Conservation (phyloP, 129 eudicot genomes). For the Saussurea involucrata region DNA sequence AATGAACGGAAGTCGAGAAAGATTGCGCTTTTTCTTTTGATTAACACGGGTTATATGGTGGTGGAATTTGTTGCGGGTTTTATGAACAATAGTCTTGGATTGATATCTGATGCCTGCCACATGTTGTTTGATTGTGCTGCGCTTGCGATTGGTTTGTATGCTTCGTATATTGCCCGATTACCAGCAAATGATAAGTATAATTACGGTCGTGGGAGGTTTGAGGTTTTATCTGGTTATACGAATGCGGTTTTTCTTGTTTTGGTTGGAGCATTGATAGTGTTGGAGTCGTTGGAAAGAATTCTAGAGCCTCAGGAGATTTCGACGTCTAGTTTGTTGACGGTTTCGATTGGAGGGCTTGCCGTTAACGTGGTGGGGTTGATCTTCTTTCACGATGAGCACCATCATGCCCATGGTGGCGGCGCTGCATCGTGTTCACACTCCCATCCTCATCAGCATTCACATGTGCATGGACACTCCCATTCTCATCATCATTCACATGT, state of each 20-base stretch:
- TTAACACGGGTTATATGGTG: conserved; percentile 87
- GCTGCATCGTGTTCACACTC: conserved; percentile 62
- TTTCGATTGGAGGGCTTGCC: conserved; percentile 82
- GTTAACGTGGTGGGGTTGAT: conserved; percentile 88
- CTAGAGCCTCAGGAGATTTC: conserved; percentile 95
- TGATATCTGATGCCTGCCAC: conserved; percentile 97
- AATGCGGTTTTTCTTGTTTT: conserved; percentile 94
- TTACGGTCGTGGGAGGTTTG: conserved; percentile 97
- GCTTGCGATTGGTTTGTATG: conserved; percentile 88
- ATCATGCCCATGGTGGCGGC: conserved; percentile 97
- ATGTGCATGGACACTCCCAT: conserved; percentile 46
- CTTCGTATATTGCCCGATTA: conserved; percentile 77
- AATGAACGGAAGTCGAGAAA: conserved; percentile 85
- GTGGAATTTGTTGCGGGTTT: conserved; percentile 94
- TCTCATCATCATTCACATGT: conserved; percentile 34
- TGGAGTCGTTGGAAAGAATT: conserved; percentile 89
- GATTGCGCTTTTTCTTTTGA: conserved; percentile 92
- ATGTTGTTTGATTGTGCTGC: conserved; percentile 99
- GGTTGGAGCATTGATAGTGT: conserved; percentile 84
- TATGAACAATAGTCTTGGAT: conserved; percentile 97
- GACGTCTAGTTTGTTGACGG: conserved; percentile 71
- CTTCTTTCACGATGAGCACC: conserved; percentile 97
- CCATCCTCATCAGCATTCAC: conserved; percentile 37
- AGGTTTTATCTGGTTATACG: conserved; percentile 89
- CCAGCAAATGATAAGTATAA: conserved; percentile 77